Evolutionary conservation across 768 basidiomycete species (phyloP).

Genomic region (Leccinum subtestaceum): DNA sequence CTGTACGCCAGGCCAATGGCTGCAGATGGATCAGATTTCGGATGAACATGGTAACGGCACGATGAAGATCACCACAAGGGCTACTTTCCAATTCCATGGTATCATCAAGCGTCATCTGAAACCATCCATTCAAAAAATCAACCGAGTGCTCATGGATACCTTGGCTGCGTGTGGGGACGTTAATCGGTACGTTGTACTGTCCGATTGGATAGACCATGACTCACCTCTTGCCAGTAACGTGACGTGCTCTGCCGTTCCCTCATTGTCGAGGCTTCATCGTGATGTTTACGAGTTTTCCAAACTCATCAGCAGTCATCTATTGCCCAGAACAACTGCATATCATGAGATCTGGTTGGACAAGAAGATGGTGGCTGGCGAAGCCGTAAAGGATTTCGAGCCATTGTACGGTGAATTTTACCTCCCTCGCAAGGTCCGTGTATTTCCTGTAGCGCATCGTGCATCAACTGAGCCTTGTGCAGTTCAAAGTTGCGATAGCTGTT

Average conservation of each 20-base stretch:
- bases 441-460: not conserved
- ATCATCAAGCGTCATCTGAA: slow-evolving; percentile 97
- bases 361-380: slow-evolving; percentile 92
- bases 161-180: slow-evolving; percentile 99
- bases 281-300: slow-evolving; percentile 85
- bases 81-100: slow-evolving; percentile 99
- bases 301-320: slow-evolving; percentile 76
- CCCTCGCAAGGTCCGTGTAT: slow-evolving; percentile 74
- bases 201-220: not conserved
- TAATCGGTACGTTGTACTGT: slow-evolving; percentile 58
- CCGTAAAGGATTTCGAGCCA: slow-evolving; percentile 92
- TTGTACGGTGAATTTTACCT: slow-evolving; percentile 98
- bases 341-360: slow-evolving; percentile 99
- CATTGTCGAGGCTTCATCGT: slow-evolving; percentile 80
- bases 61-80: slow-evolving; percentile 95
- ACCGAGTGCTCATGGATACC: slow-evolving; percentile 86
- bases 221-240: slow-evolving; percentile 61
- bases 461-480: slow-evolving; percentile 44
- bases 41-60: slow-evolving; percentile 93
- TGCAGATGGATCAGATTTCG: slow-evolving; percentile 86
- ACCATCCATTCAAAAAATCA: slow-evolving; percentile 94
- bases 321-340: slow-evolving; percentile 91
- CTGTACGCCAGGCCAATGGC: slow-evolving; percentile 88
- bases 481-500: slow-evolving; percentile 89
- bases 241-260: slow-evolving; percentile 86